Evolutionary conservation across 2,329 filamentous ascomycete genomes (phyloP), one percentile per base, ranked within the genome.

Genomic region (Thielaviopsis cerberus): DNA sequence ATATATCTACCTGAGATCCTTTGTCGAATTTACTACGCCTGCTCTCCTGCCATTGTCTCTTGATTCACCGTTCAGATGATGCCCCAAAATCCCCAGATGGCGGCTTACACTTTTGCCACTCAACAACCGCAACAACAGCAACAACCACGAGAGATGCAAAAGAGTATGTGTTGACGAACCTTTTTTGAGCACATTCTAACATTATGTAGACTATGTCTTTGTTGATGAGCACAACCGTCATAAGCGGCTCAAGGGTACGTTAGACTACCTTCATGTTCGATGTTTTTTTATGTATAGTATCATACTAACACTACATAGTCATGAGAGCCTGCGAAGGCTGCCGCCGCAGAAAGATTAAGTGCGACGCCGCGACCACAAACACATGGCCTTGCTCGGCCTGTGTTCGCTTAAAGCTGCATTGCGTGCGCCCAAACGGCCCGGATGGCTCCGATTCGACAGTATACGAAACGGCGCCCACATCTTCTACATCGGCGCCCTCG

Each of bases 151-250:
- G 59, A 61, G 27, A 58, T 34, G 23, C 59, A 58, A 37, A 61
- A 61, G 59, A 61, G 59, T 58, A 48, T 30, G 59, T 26, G 4
- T 17, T 4, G 3, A 45, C 6, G 3, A 45, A 4, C 20, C 22
- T 53, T 34, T 54, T 41, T 54, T 37, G 45, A 59, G 57, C 53
- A 56, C 41, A 34, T 51, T 58, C 69, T 73, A 64, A 73, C 64
- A 50, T 30, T 54, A 63, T 64, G 59, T 67, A 94, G 90, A 96
- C 70, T 97, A 96, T 86, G 92, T 97, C 66, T 97, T 97, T 68
- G 92, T 97, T 59, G 91, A 97, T 71, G 91, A 97, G 71, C 92
- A 97, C 71, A 97, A 97, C 74, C 85, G 92, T 63, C 92, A 97
- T 72, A 97, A 97, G 73, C 82, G 91, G 65, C 75, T 97, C 62